Percentiles rank a stretch among this genome's conserved stretches.
Evolutionary conservation across 805 yeast species (phyloP).

Genomic region (Yarrowia bubula): DNA sequence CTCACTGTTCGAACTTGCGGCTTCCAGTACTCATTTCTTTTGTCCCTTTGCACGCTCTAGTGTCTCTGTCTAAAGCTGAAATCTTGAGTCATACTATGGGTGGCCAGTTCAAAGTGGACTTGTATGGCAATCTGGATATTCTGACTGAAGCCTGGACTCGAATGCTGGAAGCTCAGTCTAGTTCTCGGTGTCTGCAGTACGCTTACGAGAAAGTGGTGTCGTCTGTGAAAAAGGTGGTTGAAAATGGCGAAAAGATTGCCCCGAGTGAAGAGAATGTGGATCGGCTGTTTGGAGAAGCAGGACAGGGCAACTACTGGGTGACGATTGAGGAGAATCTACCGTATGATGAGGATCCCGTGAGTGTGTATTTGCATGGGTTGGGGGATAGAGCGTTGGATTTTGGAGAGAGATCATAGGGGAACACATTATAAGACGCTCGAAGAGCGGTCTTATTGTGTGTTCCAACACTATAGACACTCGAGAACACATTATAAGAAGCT

Average conservation of each 20-base stretch:
- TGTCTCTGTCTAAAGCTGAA: constrained; percentile 14
- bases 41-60: constrained; percentile 10
- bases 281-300: background rate
- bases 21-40: constrained; percentile 9
- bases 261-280: background rate
- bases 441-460: background rate
- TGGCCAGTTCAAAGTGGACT: constrained; percentile 1
- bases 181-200: constrained; percentile 7
- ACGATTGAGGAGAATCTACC: background rate
- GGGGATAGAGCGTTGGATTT: constrained; percentile 15
- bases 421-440: background rate
- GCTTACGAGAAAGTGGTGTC: constrained; percentile 8
- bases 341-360: background rate
- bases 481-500: background rate
- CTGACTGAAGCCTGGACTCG: background rate
- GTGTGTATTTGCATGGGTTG: background rate
- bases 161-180: background rate
- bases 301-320: background rate
- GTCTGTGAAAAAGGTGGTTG: background rate
- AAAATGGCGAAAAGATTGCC: background rate
- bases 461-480: too few species aligned
- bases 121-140: background rate
- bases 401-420: constrained; percentile 2
- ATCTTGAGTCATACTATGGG: background rate
- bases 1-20: background rate